These are phyloP conservation scores for Colletotrichum shisoi DNA, from an alignment of 2,329 filamentous ascomycete species.

Conservation along the genomic window DNA sequence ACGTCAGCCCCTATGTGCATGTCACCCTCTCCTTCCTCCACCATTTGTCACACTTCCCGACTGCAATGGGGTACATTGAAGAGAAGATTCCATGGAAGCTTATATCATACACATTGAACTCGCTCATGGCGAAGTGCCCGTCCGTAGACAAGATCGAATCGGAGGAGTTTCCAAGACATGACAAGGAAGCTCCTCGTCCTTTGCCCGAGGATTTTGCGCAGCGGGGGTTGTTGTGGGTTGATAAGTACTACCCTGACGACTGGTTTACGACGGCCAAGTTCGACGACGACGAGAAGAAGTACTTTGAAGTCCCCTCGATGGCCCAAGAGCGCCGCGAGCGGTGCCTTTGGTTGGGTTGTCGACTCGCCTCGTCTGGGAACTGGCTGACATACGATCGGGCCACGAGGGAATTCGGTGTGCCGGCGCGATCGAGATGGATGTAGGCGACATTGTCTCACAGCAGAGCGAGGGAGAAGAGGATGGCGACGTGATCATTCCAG, in stretches of 20 bases:
- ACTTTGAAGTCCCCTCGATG: slow-evolving; percentile 68
- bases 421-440: slow-evolving; percentile 47
- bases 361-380: slow-evolving; percentile 53
- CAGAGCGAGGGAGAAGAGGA: not conserved
- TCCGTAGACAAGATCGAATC: slow-evolving; percentile 41
- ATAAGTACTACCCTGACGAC: slow-evolving; percentile 63
- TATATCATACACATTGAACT: slow-evolving; percentile 54
- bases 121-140: slow-evolving; percentile 41
- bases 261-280: slow-evolving; percentile 68
- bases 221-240: slow-evolving; percentile 68
- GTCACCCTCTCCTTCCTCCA: slow-evolving; percentile 67
- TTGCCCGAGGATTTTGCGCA: slow-evolving; percentile 75
- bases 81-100: slow-evolving; percentile 62
- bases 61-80: slow-evolving; percentile 56
- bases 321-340: slow-evolving; percentile 64
- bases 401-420: slow-evolving; percentile 52
- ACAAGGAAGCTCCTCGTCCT: slow-evolving; percentile 58
- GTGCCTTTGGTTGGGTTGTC: slow-evolving; percentile 65
- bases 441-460: not conserved
- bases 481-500: not conserved
- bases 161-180: slow-evolving; percentile 57
- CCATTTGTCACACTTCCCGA: slow-evolving; percentile 53
- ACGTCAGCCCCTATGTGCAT: slow-evolving; percentile 65
- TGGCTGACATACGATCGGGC: slow-evolving; percentile 58
- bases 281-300: slow-evolving; percentile 73